These are phyloP conservation scores for Ligustrum vulgare DNA, from an alignment of 257 asterid genomes.

Conservation along the genomic window DNA sequence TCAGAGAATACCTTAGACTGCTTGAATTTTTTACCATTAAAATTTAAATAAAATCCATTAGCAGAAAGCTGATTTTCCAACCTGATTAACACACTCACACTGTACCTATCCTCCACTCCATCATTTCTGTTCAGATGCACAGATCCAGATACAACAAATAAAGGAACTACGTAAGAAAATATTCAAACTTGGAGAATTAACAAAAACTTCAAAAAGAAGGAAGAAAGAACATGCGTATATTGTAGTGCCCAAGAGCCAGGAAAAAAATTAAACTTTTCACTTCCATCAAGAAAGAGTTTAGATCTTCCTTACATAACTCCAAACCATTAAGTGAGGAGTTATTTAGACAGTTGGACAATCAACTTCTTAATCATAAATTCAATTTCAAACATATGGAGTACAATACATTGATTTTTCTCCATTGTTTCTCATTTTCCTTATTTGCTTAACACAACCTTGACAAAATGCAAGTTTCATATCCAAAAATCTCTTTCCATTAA, in stretches of 20 bases:
- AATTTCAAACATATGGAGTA: not conserved
- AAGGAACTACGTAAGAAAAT: not conserved
- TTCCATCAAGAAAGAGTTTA: not conserved
- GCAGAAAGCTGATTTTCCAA: conserved; percentile 66
- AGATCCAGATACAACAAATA: not conserved
- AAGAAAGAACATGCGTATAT: not conserved
- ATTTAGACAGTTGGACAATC: not conserved
- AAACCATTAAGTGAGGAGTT: not conserved
- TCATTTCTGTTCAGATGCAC: conserved; percentile 57
- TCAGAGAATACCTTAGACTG: conserved; percentile 62
- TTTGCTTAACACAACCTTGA: not conserved
- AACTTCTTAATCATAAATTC: too few relatives aligned
- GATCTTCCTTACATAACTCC: not conserved
- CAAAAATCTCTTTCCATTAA: not conserved
- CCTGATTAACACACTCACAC: conserved; percentile 86
- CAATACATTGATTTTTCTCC: not conserved
- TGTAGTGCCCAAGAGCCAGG: not conserved
- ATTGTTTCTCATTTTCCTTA: not conserved
- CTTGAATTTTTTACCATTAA: conserved; percentile 76
- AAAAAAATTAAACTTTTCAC: too few relatives aligned
- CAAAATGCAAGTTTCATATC: not conserved
- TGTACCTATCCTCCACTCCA: conserved; percentile 87
- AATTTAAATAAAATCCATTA: conserved; percentile 77
- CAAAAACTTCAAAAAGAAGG: not conserved
- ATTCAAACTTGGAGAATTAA: not conserved